Evolutionary conservation across 257 asterid genomes (phyloP).

Genomic region (Solanum sitiens): DNA sequence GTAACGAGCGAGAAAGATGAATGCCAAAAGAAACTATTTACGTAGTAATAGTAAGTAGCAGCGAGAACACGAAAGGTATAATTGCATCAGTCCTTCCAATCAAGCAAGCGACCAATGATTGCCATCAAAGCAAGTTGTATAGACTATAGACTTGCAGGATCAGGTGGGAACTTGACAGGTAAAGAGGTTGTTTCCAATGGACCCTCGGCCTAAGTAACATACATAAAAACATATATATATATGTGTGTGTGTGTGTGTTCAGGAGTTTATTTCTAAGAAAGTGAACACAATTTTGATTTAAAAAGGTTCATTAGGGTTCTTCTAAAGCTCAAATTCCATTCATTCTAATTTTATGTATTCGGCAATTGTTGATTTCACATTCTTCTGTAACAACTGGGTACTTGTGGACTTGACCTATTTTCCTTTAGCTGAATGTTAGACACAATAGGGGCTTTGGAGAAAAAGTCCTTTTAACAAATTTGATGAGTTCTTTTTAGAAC

Average conservation of each 20-base stretch:
- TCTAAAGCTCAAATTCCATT: not conserved
- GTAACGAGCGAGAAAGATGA: too few species aligned
- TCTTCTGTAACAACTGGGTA: not conserved
- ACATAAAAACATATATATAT: not conserved
- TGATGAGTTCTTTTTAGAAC: not conserved
- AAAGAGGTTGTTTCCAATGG: too few species aligned
- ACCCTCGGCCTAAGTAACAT: not conserved
- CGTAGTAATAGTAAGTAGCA: too few species aligned
- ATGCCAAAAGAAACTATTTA: too few species aligned
- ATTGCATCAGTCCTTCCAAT: too few species aligned
- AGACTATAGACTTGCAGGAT: too few species aligned
- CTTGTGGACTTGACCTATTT: not conserved
- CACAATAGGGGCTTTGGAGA: not conserved
- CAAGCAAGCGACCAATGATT: too few species aligned
- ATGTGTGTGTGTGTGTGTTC: not conserved
- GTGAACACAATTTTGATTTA: not conserved
- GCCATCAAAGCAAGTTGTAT: too few species aligned
- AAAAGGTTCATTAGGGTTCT: not conserved
- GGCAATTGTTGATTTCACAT: not conserved
- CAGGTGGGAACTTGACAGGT: too few species aligned
- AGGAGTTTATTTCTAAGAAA: not conserved
- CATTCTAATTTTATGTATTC: not conserved
- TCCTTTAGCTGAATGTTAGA: not conserved
- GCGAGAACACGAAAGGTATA: too few species aligned
- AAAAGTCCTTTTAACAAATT: not conserved